Evolutionary conservation across 2,329 filamentous ascomycete genomes (phyloP), one percentile per base, ranked within the genome.

Genomic region (Pseudogymnoascus destructans): DNA sequence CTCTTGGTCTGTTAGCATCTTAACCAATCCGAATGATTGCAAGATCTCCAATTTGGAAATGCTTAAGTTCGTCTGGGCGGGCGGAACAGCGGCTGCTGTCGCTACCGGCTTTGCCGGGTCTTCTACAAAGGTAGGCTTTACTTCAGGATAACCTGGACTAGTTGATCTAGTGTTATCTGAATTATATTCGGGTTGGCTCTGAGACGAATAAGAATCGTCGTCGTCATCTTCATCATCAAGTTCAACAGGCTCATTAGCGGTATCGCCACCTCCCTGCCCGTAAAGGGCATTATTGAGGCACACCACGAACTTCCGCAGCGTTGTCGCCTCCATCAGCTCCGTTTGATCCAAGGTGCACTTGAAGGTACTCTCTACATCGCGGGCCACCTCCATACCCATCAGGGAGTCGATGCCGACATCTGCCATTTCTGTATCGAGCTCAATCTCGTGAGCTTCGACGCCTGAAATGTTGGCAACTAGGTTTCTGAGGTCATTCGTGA

Each of bases 381-480:
- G 67, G 0, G 66, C 70, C 54, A 78, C 61, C 62, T 79, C 76
- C 72, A 77, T 77, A 0, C 69, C 73, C 70, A 76, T 73, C 0
- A 79, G 67, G 0, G 76, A 79, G 63, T 79, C 76, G 27, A 78
- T 75, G 1, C 76, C 76, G 2, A 77, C 59, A 36, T 76, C 73
- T 5, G 67, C 69, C 15, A 77, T 67, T n/a, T 68, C 61, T 6
- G 65, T 64, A 15, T 72, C 68, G 23, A 64, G 57, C 30, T 69
- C 67, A 11, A 77, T 71, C 30, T 75, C 72, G 4, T 65, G 58
- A 0, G 63, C 21, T 19, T 73, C 71, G 5, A 74, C 57, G 21
- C 73, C 71, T 1, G 70, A 70, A 0, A 73, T 59, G 2, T 71
- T 63, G 2, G 58, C 58, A 8, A 63, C 15, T 11, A 33, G 32